Evolutionary conservation across 2,329 filamentous ascomycete species (phyloP).

Genomic region (Blastomyces parvus): DNA sequence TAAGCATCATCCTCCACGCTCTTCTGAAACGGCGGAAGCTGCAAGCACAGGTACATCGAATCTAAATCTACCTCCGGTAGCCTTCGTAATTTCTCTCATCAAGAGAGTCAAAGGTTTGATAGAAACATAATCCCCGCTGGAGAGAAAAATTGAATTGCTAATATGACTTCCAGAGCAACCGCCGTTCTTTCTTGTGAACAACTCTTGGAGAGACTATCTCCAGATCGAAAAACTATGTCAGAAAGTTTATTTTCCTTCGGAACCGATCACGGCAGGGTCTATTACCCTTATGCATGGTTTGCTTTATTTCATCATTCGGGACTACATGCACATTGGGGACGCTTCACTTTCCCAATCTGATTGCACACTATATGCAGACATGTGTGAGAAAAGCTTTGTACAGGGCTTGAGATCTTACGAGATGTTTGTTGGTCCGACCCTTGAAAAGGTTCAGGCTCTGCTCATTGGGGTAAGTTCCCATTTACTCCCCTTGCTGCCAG

Average conservation of each 20-base stretch:
- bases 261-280: slow-evolving; percentile 18
- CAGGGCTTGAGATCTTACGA: slow-evolving; percentile 40
- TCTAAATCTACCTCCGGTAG: slow-evolving; percentile 28
- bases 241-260: slow-evolving; percentile 31
- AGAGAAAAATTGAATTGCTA: background rate
- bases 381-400: slow-evolving; percentile 38
- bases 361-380: slow-evolving; percentile 22
- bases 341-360: slow-evolving; percentile 30
- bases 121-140: background rate
- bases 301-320: slow-evolving; percentile 21
- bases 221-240: slow-evolving; percentile 30
- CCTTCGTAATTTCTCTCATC: slow-evolving; percentile 25
- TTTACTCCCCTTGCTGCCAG: background rate
- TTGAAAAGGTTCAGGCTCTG: slow-evolving; percentile 50
- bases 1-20: slow-evolving; percentile 24
- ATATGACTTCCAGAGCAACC: slow-evolving; percentile 20
- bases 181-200: slow-evolving; percentile 21
- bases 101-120: slow-evolving; percentile 21
- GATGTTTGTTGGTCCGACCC: slow-evolving; percentile 46
- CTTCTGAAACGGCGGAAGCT: slow-evolving; percentile 14
- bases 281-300: slow-evolving; percentile 20
- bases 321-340: slow-evolving; percentile 28
- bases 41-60: slow-evolving; percentile 22
- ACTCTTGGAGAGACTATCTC: slow-evolving; percentile 22
- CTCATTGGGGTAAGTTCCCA: slow-evolving; percentile 42